Evolutionary conservation across 1,284 basidiomycete genomes (phyloP), one percentile per base, ranked within the genome.

Genomic region (Wolfiporia cocos): DNA sequence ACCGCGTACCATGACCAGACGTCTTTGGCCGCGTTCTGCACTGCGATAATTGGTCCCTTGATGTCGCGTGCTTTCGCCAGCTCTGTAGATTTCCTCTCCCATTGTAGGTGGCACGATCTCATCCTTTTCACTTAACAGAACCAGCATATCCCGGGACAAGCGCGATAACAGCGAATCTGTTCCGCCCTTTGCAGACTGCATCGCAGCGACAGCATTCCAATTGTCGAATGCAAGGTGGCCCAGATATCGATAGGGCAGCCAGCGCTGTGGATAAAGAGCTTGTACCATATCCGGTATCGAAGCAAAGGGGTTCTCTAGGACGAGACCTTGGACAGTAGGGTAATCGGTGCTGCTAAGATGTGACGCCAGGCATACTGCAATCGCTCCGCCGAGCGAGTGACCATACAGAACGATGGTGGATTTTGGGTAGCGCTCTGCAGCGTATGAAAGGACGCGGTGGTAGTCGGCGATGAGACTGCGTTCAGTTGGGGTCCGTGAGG

Each of bases 241-340:
- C 26, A 76, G 64, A 48, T 73, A 68, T 26, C 64, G 69, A 46
- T 76, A 76, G 0, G 73, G 74, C 5, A 75, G 47, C 72, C 71
- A 74, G 21, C 53, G 55, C 38, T 70, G 65, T 0, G 73, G 69
- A 46, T 76, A 76, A 3, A 76, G 54, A 4, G 70, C 67, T 17
- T 58, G 54, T 3, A 76, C 63, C 74, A 77, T 76, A 17, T 53
- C 65, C 0, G 70, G 68, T n/a, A 75, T 67, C 5, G 69, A 73
- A 0, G 68, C 53, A 46, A 76, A 69, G 0, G 74, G 68, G 50
- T 76, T 76, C 51, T 77, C 74, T 9, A 76, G 56, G 3, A 76
- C 57, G 5, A 74, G 48, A 1, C 69, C 73, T 17, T 46, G 44
- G 7, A 71, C 54, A 24, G 49, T 43, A 28, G 46, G 38, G 39